Evolutionary conservation across 1,139 yeast genomes (phyloP).

Genomic region (Sporopachydermia cereana): DNA sequence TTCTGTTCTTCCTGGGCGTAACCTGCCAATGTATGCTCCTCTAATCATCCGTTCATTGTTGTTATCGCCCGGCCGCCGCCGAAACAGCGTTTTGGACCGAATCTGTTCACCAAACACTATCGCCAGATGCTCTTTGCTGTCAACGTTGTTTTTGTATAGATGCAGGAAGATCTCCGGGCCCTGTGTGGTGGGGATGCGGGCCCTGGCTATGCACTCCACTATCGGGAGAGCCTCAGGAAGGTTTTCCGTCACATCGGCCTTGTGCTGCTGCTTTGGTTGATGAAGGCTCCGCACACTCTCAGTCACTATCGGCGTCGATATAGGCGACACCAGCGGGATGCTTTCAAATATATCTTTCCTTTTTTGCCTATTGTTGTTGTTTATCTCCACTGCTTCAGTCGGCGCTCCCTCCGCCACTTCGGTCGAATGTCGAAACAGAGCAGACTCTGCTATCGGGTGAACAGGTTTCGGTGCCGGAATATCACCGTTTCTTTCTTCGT

Average conservation of each 20-base stretch:
- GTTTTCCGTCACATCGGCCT: slow-evolving; percentile 7
- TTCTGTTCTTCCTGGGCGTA: slow-evolving; percentile 69
- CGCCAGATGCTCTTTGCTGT: slow-evolving; percentile 90
- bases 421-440: too few relatives aligned
- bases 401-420: too few relatives aligned
- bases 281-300: background rate
- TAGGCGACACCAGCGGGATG: background rate
- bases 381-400: background rate
- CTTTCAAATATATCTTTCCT: slow-evolving; percentile 1
- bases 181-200: slow-evolving; percentile 84
- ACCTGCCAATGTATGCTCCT: slow-evolving; percentile 87
- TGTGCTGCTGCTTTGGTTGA: background rate
- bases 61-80: slow-evolving; percentile 52
- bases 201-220: slow-evolving; percentile 86
- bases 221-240: slow-evolving; percentile 36
- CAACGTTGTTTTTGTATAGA: slow-evolving; percentile 74
- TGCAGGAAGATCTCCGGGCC: slow-evolving; percentile 92
- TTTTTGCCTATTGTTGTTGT: background rate
- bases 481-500: background rate
- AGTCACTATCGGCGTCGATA: slow-evolving; percentile 1
- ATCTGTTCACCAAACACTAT: slow-evolving; percentile 93
- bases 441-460: too few relatives aligned
- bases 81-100: slow-evolving; percentile 63
- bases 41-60: slow-evolving; percentile 93
- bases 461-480: background rate